These are phyloP conservation scores for Apiotrichum gracile DNA, from an alignment of 1,284 basidiomycete genomes.

Conservation along the genomic window DNA sequence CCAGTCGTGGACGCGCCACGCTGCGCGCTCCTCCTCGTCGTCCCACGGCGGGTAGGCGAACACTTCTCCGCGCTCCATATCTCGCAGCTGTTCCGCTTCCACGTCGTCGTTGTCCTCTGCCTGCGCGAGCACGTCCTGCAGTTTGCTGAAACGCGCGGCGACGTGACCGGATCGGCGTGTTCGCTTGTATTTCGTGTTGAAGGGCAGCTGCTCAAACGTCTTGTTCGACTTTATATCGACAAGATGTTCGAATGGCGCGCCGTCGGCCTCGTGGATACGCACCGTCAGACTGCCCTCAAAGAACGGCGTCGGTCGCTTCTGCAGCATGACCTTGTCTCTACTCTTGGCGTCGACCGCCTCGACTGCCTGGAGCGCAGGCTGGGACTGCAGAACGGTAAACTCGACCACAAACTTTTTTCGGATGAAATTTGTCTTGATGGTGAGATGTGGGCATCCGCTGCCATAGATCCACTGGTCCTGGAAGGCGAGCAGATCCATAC, in stretches of 20 bases:
- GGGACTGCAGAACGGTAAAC: slow-evolving; percentile 83
- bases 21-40: slow-evolving; percentile 81
- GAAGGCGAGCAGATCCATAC: slow-evolving; percentile 81
- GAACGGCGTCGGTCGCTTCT: slow-evolving; percentile 74
- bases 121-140: slow-evolving; percentile 85
- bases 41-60: slow-evolving; percentile 98
- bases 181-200: slow-evolving; percentile 99
- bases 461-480: slow-evolving; percentile 99
- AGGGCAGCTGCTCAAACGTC: slow-evolving; percentile 92
- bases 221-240: slow-evolving; percentile 87
- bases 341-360: slow-evolving; percentile 17
- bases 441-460: slow-evolving; percentile 89
- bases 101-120: slow-evolving; percentile 83
- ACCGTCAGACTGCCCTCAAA: slow-evolving; percentile 96
- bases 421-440: slow-evolving; percentile 87
- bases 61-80: slow-evolving; percentile 70
- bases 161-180: slow-evolving; percentile 67
- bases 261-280: slow-evolving; percentile 97
- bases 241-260: slow-evolving; percentile 97
- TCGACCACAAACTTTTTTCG: slow-evolving; percentile 98
- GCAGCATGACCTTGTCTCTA: slow-evolving; percentile 48
- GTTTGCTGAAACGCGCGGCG: slow-evolving; percentile 70
- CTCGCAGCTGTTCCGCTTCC: slow-evolving; percentile 70
- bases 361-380: slow-evolving; percentile 56
- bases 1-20: slow-evolving; percentile 97